Base-by-base conservation (phyloP, 164 flowering plant genomes). In the Stephania cephalantha region DNA sequence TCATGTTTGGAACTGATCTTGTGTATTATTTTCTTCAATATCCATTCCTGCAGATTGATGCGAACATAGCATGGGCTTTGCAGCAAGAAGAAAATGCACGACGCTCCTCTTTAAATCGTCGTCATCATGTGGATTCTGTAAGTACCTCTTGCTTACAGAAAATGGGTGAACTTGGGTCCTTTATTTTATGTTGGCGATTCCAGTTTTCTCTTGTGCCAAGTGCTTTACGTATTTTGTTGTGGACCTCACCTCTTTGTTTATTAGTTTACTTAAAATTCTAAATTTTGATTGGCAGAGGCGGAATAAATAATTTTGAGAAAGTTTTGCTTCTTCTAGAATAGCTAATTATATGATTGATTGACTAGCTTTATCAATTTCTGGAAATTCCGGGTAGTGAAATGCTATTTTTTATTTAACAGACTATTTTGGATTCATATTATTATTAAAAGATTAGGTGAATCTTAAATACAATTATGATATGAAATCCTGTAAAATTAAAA, bases 51-150 rank as follows among this genome's bases (percentile, higher is more conserved):
- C 53, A 94, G 98, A 76, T 82, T 75, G 95, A 87, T 87, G 91
- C 86, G 66, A 80, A 81, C 74, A 22, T 95, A 22, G 90, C 89
- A 72, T 73, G 85, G 90, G 73, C 83, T 13, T 77, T 89, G 84
- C 92, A 87, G 83, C 91, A 89, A 74, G 86, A 83, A 79, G 91
- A 87, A 52, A 68, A 78, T 68, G 67, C 75, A 12, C 68, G 63
- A n/a, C 81, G 8, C 52, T 64, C 81, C 73, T 66, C 81, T 73
- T 77, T 85, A 73, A 31, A 73, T 76, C 79, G 79, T 71, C 81
- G 77, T 71, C 83, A 17, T 45, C 81, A 13, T 7, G 42, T 50
- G 17, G 67, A 69, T 81, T 75, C 78, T 75, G 97, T 93, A 81
- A 84, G 91, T 83, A 22, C 46, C n/a, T 52, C 42, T 50, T 75